These are phyloP conservation scores for Pharnaceum exiguum DNA, from an alignment of 148 eudicot species.

Conservation along the genomic window DNA sequence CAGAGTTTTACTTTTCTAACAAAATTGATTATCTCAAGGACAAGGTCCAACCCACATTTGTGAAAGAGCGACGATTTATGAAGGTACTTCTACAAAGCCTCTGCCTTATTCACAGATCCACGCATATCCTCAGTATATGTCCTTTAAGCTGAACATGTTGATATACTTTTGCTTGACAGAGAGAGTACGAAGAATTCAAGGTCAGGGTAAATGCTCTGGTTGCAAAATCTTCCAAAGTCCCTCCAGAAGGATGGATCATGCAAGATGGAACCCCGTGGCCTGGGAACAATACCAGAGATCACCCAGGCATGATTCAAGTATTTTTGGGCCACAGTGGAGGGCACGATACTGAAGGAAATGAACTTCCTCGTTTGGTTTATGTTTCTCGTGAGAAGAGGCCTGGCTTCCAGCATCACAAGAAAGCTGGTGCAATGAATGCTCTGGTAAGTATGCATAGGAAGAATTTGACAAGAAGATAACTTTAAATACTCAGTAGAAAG, in stretches of 20 bases:
- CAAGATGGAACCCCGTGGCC: constrained; percentile 99
- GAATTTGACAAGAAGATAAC: background rate
- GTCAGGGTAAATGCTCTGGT: constrained; percentile 86
- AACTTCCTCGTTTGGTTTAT: constrained; percentile 94
- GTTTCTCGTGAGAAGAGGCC: constrained; percentile 99
- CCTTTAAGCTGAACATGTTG: constrained; percentile 8
- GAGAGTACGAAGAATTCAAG: constrained; percentile 97
- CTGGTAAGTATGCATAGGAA: constrained; percentile 53
- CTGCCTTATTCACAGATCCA: constrained; percentile 2
- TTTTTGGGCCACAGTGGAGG: constrained; percentile 97
- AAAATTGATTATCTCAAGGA: constrained; percentile 92
- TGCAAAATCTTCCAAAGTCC: constrained; percentile 81
- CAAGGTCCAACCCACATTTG: constrained; percentile 97
- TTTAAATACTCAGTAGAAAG: background rate
- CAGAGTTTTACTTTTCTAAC: constrained; percentile 82
- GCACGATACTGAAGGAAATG: constrained; percentile 84
- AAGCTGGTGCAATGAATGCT: constrained; percentile 99
- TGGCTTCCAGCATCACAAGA: constrained; percentile 97
- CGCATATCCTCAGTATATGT: background rate
- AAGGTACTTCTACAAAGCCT: constrained; percentile 44
- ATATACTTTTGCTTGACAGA: constrained; percentile 40
- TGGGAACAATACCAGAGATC: constrained; percentile 94
- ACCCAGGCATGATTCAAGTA: constrained; percentile 99
- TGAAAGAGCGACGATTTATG: constrained; percentile 94
- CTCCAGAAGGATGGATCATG: constrained; percentile 99